Evolutionary conservation across 2,329 filamentous ascomycete genomes (phyloP).

Genomic region (Emmonsia crescens): DNA sequence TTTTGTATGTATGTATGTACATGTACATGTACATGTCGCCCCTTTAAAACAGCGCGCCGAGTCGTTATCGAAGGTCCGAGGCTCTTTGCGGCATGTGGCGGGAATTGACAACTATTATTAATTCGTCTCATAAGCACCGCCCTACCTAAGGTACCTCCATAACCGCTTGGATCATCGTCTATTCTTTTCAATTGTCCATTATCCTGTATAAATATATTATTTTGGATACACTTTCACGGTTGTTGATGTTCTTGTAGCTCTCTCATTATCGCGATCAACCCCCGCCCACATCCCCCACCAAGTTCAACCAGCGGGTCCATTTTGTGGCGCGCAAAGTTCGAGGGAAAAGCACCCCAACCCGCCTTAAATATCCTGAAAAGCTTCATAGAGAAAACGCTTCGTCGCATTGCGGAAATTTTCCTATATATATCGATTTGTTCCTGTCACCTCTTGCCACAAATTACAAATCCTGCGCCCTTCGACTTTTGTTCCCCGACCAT

Average conservation of each 20-base stretch:
- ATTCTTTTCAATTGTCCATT: not conserved
- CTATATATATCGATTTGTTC: not conserved
- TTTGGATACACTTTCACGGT: not conserved
- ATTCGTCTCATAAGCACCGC: not conserved
- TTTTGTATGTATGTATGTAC: too few species aligned
- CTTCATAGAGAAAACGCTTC: not conserved
- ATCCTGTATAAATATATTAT: not conserved
- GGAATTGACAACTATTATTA: not conserved
- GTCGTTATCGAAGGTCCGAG: not conserved
- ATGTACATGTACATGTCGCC: too few species aligned
- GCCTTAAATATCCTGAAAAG: not conserved
- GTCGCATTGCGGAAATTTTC: not conserved
- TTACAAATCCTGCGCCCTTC: not conserved
- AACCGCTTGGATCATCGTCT: not conserved
- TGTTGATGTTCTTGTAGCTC: not conserved
- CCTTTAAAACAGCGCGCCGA: not conserved
- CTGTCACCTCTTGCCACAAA: not conserved
- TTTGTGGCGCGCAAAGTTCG: not conserved
- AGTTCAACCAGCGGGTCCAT: too few species aligned
- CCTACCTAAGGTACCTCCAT: not conserved
- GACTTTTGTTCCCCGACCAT: not conserved
- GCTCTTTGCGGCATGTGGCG: conserved; percentile 1
- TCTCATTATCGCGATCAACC: not conserved
- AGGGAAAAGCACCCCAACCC: not conserved
- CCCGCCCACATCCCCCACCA: not conserved